Percentiles rank a stretch among this genome's conserved stretches.
Conservation (phyloP, 2,329 filamentous ascomycete genomes). For the Aspergillus quadricinctus region DNA sequence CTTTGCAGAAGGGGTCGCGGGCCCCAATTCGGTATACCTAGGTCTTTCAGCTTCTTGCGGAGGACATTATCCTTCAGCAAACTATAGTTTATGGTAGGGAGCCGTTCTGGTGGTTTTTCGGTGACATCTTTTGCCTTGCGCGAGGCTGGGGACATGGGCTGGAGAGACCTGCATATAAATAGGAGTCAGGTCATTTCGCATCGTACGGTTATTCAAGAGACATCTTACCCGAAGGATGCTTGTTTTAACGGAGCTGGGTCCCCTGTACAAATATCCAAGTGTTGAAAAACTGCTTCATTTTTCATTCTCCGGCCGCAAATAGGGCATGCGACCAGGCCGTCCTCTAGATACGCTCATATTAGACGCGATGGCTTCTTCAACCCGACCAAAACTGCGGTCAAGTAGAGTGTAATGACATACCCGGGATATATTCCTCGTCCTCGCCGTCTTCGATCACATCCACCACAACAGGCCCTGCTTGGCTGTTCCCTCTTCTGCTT, state of each 20-base stretch:
- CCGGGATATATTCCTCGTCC: slow-evolving; percentile 36
- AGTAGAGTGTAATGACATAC: slow-evolving; percentile 18
- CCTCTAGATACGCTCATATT: slow-evolving; percentile 46
- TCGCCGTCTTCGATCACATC: slow-evolving; percentile 39
- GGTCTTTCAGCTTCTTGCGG: slow-evolving; percentile 73
- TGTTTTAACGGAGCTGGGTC: slow-evolving; percentile 13
- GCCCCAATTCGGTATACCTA: slow-evolving; percentile 71
- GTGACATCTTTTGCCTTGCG: slow-evolving; percentile 16
- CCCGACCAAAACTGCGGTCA: neutral
- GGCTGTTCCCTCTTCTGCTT: slow-evolving; percentile 15
- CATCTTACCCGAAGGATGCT: slow-evolving; percentile 25
- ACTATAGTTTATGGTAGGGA: slow-evolving; percentile 80
- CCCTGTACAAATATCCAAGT: slow-evolving; percentile 65
- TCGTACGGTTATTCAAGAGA: neutral
- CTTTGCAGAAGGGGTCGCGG: slow-evolving; percentile 65
- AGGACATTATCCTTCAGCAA: slow-evolving; percentile 76
- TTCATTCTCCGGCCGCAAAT: slow-evolving; percentile 80
- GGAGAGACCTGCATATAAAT: slow-evolving; percentile 17
- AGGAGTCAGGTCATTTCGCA: slow-evolving; percentile 14
- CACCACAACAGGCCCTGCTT: slow-evolving; percentile 8
- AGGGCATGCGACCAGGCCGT: slow-evolving; percentile 78
- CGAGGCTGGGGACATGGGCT: slow-evolving; percentile 12
- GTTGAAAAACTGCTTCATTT: slow-evolving; percentile 68
- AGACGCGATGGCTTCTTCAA: neutral
- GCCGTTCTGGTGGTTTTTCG: slow-evolving; percentile 52